Evolutionary conservation across 768 basidiomycete species (phyloP).

Genomic region (Trametes gibbosa): DNA sequence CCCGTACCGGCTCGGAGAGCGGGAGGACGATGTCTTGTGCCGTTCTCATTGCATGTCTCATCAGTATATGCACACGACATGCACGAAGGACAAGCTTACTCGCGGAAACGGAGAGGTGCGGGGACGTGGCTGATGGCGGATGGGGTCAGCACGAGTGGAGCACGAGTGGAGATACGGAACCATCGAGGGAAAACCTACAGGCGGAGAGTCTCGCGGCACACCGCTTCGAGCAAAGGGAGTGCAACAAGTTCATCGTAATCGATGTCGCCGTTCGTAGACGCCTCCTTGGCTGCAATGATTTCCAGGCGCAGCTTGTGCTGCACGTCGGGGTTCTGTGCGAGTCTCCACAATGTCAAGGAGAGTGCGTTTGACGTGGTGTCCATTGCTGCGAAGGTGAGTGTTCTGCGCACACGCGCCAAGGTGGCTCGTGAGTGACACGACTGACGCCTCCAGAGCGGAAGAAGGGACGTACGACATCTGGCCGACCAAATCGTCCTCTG

Average conservation of each 20-base stretch:
- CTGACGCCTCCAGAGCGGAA: conserved; percentile 16
- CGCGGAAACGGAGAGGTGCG: conserved; percentile 37
- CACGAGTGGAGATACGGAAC: neutral
- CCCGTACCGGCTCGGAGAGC: conserved; percentile 37
- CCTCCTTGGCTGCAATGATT: conserved; percentile 27
- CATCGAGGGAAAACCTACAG: conserved; percentile 33
- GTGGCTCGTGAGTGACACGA: neutral
- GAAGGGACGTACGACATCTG: conserved; percentile 18
- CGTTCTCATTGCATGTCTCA: conserved; percentile 26
- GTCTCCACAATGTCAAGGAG: conserved; percentile 34
- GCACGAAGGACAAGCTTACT: conserved; percentile 15
- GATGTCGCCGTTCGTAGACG: conserved; percentile 24
- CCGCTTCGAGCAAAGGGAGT: conserved; percentile 62
- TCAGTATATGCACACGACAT: neutral
- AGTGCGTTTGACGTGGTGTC: conserved; percentile 46
- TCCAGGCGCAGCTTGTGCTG: conserved; percentile 41
- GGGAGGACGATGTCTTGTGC: conserved; percentile 40
- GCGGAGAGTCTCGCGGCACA: conserved; percentile 57
- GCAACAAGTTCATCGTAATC: conserved; percentile 38
- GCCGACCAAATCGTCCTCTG: conserved; percentile 21
- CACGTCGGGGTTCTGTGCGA: conserved; percentile 35
- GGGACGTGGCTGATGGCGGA: conserved; percentile 50
- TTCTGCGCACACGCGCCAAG: too few species aligned
- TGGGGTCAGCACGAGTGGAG: conserved; percentile 6
- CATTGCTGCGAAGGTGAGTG: conserved; percentile 41